Evolutionary conservation across 2,329 filamentous ascomycete genomes (phyloP), one percentile per base, ranked within the genome.

Genomic region (Colletotrichum sp.): DNA sequence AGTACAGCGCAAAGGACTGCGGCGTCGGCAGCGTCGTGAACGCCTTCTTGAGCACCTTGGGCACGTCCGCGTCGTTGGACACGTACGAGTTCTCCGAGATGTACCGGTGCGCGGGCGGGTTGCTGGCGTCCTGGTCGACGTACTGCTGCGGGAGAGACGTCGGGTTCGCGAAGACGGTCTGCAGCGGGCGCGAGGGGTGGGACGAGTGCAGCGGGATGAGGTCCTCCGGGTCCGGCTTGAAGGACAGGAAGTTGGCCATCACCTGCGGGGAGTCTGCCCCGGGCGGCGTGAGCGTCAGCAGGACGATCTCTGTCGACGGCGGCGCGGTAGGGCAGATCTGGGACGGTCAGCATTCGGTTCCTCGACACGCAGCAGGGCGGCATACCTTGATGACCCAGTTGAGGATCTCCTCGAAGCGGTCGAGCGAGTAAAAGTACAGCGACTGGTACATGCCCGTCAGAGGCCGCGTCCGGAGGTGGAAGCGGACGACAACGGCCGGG

Each of bases 1-100:
- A 89, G 85, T 88, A 91, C 13, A 91, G 80, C 2, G 87, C 81
- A 64, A 87, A 88, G 2, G 86, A 82, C 78, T 88, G 87, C 27
- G 80, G 80, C 9, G 83, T 82, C 0, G 89, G 89, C 32, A 91
- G 80, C 1, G 85, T 87, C 1, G 85, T 87, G 77, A 90, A 90
- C 1, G 87, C 85, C 28, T 81, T 76, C 76, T 89, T 85, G 25
- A 91, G 80, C 1, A 88, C 85, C 2, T 80, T 78, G 0, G 85
- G 80, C 0, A 90, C 85, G 77, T 90, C 86, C 2, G 82, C 83
- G 48, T 88, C 84, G 78, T 90, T 87, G 5, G 80, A 71, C 28
- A 91, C 79, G 78, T 89, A 91, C 1, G 83, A 85, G 78, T 91
- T 91, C 68, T 91, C 89, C 3, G 84, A 83, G 67, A 83, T 85